phyloP scores from a whole-genome alignment of 345 rosid species.

The Sapria himalayana region DNA sequence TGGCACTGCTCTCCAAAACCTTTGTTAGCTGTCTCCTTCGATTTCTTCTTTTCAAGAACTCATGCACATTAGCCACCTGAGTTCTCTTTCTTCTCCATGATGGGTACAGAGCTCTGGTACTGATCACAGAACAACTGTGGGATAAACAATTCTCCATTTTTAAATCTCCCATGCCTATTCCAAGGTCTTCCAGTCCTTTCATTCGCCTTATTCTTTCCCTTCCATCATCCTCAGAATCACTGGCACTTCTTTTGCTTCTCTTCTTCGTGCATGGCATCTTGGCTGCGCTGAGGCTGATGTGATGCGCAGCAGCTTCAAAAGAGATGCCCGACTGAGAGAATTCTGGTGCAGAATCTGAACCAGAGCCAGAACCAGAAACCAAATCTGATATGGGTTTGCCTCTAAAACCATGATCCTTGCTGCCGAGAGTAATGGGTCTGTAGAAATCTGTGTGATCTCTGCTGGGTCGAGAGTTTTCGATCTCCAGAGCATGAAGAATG shows the following conservation, averaged over 20 bases:
- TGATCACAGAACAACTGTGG: too few relatives aligned
- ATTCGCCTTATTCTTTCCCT: constrained; percentile 77
- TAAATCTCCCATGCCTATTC: constrained; percentile 38
- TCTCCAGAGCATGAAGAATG: constrained; percentile 73
- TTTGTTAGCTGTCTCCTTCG: constrained; percentile 69
- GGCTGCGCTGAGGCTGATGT: constrained; percentile 15
- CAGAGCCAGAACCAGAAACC: constrained; percentile 21
- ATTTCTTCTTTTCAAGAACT: constrained; percentile 43
- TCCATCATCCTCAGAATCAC: constrained; percentile 97
- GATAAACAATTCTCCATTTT: too few relatives aligned
- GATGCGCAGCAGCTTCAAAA: constrained; percentile 38
- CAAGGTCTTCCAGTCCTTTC: constrained; percentile 96
- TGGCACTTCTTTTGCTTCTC: constrained; percentile 77
- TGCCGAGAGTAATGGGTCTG: constrained; percentile 14
- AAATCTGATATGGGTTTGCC: constrained; percentile 10
- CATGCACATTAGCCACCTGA: constrained; percentile 35
- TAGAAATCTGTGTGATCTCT: constrained; percentile 27
- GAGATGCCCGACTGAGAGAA: constrained; percentile 48
- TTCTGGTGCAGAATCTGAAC: constrained; percentile 33
- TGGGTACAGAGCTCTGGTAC: constrained; percentile 5
- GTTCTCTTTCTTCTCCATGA: constrained; percentile 37
- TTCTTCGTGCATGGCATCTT: constrained; percentile 29
- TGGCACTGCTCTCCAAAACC: constrained; percentile 75
- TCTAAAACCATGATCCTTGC: constrained; percentile 15
- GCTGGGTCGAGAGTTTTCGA: constrained; percentile 53